phyloP scores from a whole-genome alignment of 345 rosid species.

The Sisymbrium irio region DNA sequence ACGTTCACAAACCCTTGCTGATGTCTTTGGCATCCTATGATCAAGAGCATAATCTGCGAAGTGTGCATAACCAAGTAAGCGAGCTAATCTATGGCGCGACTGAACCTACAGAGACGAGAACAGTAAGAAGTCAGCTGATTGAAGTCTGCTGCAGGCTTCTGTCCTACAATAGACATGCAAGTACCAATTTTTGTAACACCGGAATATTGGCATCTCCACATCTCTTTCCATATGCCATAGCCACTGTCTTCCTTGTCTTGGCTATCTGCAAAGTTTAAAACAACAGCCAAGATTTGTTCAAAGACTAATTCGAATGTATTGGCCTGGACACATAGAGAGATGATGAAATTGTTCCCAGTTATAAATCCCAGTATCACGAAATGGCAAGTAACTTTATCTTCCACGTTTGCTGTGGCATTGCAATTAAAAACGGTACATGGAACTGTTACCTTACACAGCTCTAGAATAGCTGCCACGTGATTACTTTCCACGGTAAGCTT shows the following conservation, averaged over 20 bases:
- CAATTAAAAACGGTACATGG: conserved; percentile 14
- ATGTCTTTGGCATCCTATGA: conserved; percentile 75
- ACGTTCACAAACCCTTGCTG: conserved; percentile 65
- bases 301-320: conserved; percentile 11
- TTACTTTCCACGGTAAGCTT: conserved; percentile 64
- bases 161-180: conserved; percentile 1
- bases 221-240: conserved; percentile 76
- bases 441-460: conserved; percentile 74
- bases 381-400: conserved; percentile 5
- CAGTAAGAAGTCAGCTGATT: background rate
- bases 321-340: background rate
- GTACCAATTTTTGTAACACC: conserved; percentile 75
- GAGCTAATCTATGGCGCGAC: conserved; percentile 79
- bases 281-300: conserved; percentile 18
- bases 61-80: conserved; percentile 79
- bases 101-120: conserved; percentile 55
- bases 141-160: conserved; percentile 19
- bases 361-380: background rate
- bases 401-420: background rate
- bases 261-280: conserved; percentile 60
- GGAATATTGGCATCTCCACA: conserved; percentile 77
- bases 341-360: background rate
- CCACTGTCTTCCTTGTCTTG: conserved; percentile 76
- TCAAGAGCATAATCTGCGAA: conserved; percentile 84
- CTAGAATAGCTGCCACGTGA: conserved; percentile 70